Base-by-base conservation (phyloP, 2,329 filamentous ascomycete genomes). In the Balansia obtecta region DNA sequence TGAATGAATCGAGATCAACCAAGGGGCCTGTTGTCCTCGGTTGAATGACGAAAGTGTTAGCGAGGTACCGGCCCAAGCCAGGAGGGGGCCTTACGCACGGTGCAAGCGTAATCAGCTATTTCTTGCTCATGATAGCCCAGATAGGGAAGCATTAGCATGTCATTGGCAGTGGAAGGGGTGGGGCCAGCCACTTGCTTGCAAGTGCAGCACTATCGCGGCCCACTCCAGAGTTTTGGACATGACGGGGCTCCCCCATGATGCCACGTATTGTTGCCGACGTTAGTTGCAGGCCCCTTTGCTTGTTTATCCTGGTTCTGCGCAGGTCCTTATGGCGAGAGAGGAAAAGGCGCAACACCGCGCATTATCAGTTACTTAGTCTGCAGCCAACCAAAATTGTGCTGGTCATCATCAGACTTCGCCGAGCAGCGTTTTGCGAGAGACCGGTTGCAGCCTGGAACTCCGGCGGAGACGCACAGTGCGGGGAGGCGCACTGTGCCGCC, bases 401-500 rank as follows among this genome's bases (percentile, higher is more conserved):
- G 54, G 52, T 52, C 54, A 55, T n/a, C n/a, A n/a, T 51, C 50
- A 38, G 54, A 52, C 43, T 45, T 45, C 22, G 44, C 38, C 20
- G 37, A 12, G 38, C n/a, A 12, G 41, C 46, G 46, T 46, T 50
- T 50, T 53, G 49, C 45, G 34, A 48, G 41, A 44, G 46, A 46
- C 46, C 50, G 50, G 47, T 54, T 54, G 47, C 52, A 54, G 50
- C 50, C 41, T 37, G 43, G 20, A 34, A 15, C 16, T 33, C 30
- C 16, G 40, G 50, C 37, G 48, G 20, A 27, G 45, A 40, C 40
- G 38, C n/a, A 45, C 27, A 18, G 45, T 34, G 42, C 45, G 48
- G 45, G 45, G 41, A 39, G 16, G 27, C 43, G 52, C 48, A 54
- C 50, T 54, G 52, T 54, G 50, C 18, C 18, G 20, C 39, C 20